Base-by-base conservation (phyloP, 345 rosid species). In the Hirschfeldia incana region DNA sequence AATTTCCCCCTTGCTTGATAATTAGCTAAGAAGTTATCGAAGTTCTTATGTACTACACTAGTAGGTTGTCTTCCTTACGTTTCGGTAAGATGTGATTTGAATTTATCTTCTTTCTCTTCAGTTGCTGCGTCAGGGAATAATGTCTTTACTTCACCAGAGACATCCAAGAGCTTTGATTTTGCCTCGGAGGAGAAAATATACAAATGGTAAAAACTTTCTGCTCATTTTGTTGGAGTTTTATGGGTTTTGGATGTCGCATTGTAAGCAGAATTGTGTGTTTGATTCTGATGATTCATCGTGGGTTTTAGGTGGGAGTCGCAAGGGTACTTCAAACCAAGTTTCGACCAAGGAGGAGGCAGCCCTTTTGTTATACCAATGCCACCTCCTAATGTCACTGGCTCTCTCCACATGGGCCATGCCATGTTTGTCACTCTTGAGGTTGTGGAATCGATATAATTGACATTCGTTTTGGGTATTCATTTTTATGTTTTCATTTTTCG, bases 351-450 rank as follows among this genome's bases (percentile, higher is more conserved):
- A 81, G 76, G 83, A 81, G 77, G 83, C 78, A 91, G 83, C 77
- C 97, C 97, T 77, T 92, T 94, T 83, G 98, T 94, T 69, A 64
- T 94, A 83, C 79, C 98, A 8, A 94, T 94, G 98, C 97, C 97
- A 53, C 98, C 98, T 61, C 98, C 98, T 67, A 94, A 94, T 78
- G 98, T 94, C 72, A 94, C 98, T 33, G 98, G 98, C 63, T 92
- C 95, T 16, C 86, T 94, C 77, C 97, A 94, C 84, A 94, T 94
- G 97, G 98, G 98, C 53, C 98, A 94, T 85, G 98, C 98, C 0
- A 92, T 94, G 94, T 94, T 92, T 82, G 98, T 94, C 26, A 91
- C 98, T 69, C 97, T 94, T 68, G 97, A 94, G 97, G 98, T 92
- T 81, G 84, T 77, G 57, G 78, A 81, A 62, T 72, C 65, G 70